Evolutionary conservation across 768 basidiomycete genomes (phyloP).

Genomic region (Tylopilus rubrobrunneus): DNA sequence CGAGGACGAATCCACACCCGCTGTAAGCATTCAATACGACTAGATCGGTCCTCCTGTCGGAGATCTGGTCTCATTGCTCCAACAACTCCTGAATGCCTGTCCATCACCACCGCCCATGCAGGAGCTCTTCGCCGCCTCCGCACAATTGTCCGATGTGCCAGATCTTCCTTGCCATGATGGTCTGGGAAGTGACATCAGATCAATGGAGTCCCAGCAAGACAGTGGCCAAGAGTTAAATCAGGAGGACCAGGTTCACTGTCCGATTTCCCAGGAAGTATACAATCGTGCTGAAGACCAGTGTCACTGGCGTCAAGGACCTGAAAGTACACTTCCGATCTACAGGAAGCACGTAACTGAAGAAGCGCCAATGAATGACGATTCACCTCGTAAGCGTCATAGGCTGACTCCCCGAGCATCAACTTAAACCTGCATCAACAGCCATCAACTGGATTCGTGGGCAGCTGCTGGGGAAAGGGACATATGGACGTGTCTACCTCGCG

Average conservation of each 20-base stretch:
- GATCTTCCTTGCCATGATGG: not conserved
- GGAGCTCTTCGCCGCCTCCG: not conserved
- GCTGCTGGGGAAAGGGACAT: constrained; percentile 91
- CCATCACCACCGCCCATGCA: not conserved
- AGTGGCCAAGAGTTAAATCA: too few relatives aligned
- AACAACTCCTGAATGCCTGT: not conserved
- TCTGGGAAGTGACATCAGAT: too few relatives aligned
- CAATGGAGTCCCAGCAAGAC: not conserved
- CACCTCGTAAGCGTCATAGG: constrained; percentile 50
- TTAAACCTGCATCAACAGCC: constrained; percentile 36
- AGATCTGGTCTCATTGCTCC: not conserved
- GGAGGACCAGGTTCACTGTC: too few relatives aligned
- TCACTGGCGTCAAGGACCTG: too few relatives aligned
- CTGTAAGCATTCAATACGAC: too few relatives aligned
- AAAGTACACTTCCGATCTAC: too few relatives aligned
- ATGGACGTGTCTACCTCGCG: constrained; percentile 92
- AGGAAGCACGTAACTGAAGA: not conserved
- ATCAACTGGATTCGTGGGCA: constrained; percentile 96
- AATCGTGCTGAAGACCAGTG: too few relatives aligned
- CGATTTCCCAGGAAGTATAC: too few relatives aligned
- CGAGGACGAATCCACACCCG: too few relatives aligned
- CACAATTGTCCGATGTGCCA: not conserved
- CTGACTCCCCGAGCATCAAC: constrained; percentile 3
- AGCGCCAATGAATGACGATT: constrained; percentile 25
- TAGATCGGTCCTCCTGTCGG: too few relatives aligned